Percentiles rank a stretch among this genome's conserved stretches.
Conservation (phyloP, 2,329 filamentous ascomycete species). For the Trichoderma arundinaceum region DNA sequence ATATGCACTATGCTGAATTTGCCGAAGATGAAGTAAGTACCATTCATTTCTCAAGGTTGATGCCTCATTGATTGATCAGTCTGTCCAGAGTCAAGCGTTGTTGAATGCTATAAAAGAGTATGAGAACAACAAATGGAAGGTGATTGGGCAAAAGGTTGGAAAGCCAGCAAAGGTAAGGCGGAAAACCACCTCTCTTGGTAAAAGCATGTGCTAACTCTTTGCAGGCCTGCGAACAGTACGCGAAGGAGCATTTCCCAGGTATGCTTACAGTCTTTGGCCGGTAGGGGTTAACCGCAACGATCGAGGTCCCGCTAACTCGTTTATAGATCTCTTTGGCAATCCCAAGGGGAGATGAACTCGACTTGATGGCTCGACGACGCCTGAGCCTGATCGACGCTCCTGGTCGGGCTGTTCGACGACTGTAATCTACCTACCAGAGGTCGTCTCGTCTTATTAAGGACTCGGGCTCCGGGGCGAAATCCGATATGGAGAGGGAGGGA, state of each 20-base stretch:
- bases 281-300: constrained; percentile 31
- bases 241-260: constrained; percentile 88
- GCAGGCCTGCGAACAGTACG: constrained; percentile 74
- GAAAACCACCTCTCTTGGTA: too few relatives aligned
- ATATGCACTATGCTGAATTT: constrained; percentile 99
- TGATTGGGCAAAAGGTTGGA: constrained; percentile 93
- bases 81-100: constrained; percentile 71
- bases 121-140: constrained; percentile 98
- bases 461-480: constrained; percentile 3
- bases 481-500: constrained; percentile 6
- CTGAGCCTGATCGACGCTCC: constrained; percentile 12
- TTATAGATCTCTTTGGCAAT: constrained; percentile 48
- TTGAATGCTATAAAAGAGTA: constrained; percentile 98
- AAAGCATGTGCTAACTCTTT: neutral
- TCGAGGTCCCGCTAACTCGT: constrained; percentile 41
- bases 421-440: constrained; percentile 5
- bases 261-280: constrained; percentile 40
- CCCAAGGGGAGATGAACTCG: constrained; percentile 46
- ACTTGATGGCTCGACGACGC: constrained; percentile 6
- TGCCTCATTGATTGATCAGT: constrained; percentile 29
- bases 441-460: constrained; percentile 3
- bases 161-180: constrained; percentile 82
- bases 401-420: constrained; percentile 22
- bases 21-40: constrained; percentile 89
- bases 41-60: constrained; percentile 23